Evolutionary conservation across 306 rosid species (phyloP).

Genomic region (Adenanthera pavonina): DNA sequence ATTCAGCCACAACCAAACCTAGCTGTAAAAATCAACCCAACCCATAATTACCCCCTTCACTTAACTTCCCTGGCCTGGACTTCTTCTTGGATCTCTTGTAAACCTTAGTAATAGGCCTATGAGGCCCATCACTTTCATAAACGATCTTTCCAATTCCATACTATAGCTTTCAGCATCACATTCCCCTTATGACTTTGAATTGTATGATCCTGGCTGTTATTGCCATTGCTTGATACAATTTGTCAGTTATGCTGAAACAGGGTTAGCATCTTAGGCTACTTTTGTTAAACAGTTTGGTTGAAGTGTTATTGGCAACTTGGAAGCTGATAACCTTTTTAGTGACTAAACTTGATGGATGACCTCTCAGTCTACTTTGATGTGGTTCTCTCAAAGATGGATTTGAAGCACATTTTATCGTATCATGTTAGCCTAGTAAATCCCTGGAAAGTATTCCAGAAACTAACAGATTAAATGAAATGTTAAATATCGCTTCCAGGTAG

Average conservation of each 20-base stretch:
- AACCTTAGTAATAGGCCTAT: no score
- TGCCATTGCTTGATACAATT: constrained; percentile 11
- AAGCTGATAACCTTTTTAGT: constrained; percentile 19
- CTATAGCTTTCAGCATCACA: constrained; percentile 23
- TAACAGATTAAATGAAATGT: constrained; percentile 12
- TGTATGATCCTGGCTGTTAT: constrained; percentile 24
- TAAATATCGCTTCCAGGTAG: constrained; percentile 19
- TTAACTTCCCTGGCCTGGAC: no score
- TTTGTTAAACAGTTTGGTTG: background rate
- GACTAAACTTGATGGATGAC: background rate
- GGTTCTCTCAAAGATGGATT: constrained; percentile 26
- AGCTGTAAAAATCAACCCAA: no score
- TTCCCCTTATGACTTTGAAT: constrained; percentile 15
- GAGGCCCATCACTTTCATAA: background rate
- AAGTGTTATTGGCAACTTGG: constrained; percentile 18
- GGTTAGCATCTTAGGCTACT: constrained; percentile 1
- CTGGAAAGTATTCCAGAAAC: constrained; percentile 17
- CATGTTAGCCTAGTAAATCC: background rate
- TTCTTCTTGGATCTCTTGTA: no score
- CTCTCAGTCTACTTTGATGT: background rate
- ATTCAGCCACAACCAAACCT: no score
- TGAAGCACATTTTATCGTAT: constrained; percentile 28
- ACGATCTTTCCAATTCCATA: constrained; percentile 18
- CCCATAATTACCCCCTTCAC: no score
- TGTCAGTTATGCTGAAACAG: constrained; percentile 21